Conservation (phyloP, 2,329 filamentous ascomycete genomes). For the Nigrograna mackinnonii region DNA sequence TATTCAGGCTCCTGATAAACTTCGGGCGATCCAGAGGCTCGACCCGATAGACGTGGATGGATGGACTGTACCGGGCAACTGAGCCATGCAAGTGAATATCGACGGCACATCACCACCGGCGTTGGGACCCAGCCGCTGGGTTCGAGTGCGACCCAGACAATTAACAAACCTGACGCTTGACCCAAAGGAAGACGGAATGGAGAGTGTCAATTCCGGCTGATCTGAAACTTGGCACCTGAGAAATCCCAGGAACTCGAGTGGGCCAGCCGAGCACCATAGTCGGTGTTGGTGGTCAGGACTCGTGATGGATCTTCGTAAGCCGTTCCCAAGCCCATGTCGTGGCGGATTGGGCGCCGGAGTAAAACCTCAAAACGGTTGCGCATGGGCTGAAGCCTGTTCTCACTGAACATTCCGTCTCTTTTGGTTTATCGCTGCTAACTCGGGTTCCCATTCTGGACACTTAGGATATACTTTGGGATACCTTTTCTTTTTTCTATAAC, state of each 20-base stretch:
- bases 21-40: slow-evolving; percentile 11
- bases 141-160: slow-evolving; percentile 8
- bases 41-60: slow-evolving; percentile 6
- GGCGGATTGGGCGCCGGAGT: slow-evolving; percentile 32
- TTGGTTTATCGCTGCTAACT: slow-evolving; percentile 8
- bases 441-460: slow-evolving; percentile 15
- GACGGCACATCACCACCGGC: slow-evolving; percentile 24
- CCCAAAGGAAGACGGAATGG: slow-evolving; percentile 5
- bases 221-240: slow-evolving; percentile 34
- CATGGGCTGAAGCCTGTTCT: slow-evolving; percentile 22
- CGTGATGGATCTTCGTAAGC: slow-evolving; percentile 39
- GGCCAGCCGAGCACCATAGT: slow-evolving; percentile 30
- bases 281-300: slow-evolving; percentile 26
- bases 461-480: too few species aligned
- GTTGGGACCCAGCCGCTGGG: slow-evolving; percentile 14
- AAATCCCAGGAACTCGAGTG: slow-evolving; percentile 22
- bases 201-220: slow-evolving; percentile 30
- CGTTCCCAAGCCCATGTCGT: slow-evolving; percentile 30
- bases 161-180: slow-evolving; percentile 3
- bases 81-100: slow-evolving; percentile 12
- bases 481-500: too few species aligned
- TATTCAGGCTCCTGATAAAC: slow-evolving; percentile 5
- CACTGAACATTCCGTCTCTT: slow-evolving; percentile 8
- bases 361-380: slow-evolving; percentile 33
- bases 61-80: slow-evolving; percentile 8